These are phyloP conservation scores for Plasmodium coatneyi DNA, from an alignment of 169 alveolate species.

Conservation along the genomic window DNA sequence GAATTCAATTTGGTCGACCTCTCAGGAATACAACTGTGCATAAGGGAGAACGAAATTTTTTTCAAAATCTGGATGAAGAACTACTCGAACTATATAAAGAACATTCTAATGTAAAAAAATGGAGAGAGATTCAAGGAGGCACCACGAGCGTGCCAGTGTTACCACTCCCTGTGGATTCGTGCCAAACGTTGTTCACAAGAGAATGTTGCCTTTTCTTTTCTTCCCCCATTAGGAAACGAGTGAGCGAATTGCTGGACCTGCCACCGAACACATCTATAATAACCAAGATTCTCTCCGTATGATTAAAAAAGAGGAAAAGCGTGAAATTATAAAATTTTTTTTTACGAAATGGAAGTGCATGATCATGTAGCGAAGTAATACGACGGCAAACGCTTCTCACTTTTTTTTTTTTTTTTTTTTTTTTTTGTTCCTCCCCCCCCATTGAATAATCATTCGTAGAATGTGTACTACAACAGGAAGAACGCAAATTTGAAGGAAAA, in stretches of 20 bases:
- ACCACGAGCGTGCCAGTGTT: neutral
- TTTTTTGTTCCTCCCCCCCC: neutral
- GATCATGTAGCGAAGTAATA: neutral
- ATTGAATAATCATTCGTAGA: neutral
- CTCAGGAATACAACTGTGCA: constrained; percentile 63
- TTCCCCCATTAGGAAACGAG: constrained; percentile 17
- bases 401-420: neutral
- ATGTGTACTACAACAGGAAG: constrained; percentile 42
- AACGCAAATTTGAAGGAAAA: constrained; percentile 20
- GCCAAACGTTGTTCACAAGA: neutral
- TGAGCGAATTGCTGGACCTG: constrained; percentile 43
- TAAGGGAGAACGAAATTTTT: constrained; percentile 68
- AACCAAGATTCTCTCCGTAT: constrained; percentile 51
- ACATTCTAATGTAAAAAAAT: constrained; percentile 26
- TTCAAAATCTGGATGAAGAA: constrained; percentile 74
- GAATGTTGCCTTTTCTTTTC: neutral
- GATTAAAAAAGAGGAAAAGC: constrained; percentile 5
- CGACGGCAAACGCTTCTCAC: neutral
- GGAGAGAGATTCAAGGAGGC: neutral
- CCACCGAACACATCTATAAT: constrained; percentile 41
- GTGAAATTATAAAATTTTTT: neutral
- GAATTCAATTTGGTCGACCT: constrained; percentile 50
- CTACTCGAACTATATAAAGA: constrained; percentile 51
- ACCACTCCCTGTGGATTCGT: neutral
- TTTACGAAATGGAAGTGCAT: neutral